These are phyloP conservation scores for Blastomyces percursus DNA, from an alignment of 2,329 filamentous ascomycete species.

Conservation along the genomic window DNA sequence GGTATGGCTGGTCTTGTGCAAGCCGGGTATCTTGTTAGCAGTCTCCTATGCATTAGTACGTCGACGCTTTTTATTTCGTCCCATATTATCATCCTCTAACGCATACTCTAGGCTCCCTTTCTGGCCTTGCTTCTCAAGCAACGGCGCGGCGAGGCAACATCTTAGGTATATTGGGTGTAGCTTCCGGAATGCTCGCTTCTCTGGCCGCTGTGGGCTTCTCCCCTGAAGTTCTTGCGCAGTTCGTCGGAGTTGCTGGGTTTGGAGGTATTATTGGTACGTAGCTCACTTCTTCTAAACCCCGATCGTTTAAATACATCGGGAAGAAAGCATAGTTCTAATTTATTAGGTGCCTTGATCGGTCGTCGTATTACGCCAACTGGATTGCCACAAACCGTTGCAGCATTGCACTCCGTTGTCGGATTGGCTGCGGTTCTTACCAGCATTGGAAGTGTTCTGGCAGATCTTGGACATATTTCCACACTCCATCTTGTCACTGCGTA, in stretches of 20 bases:
- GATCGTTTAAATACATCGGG: constrained; percentile 8
- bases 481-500: constrained; percentile 80
- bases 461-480: constrained; percentile 59
- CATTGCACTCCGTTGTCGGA: constrained; percentile 80
- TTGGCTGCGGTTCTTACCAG: constrained; percentile 80
- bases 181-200: constrained; percentile 71
- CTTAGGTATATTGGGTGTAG: constrained; percentile 75
- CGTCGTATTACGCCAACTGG: constrained; percentile 80
- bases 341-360: constrained; percentile 58
- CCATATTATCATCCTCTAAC: constrained; percentile 1
- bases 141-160: constrained; percentile 79
- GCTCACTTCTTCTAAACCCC: not conserved
- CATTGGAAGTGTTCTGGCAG: constrained; percentile 72
- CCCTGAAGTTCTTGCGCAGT: constrained; percentile 67
- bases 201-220: constrained; percentile 71
- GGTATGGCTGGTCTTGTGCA: constrained; percentile 77
- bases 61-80: not conserved
- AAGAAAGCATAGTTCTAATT: constrained; percentile 9
- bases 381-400: constrained; percentile 79
- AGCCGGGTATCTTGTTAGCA: constrained; percentile 77
- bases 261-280: constrained; percentile 52
- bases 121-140: constrained; percentile 66
- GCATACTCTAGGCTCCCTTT: constrained; percentile 48
- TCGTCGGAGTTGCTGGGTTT: constrained; percentile 60
- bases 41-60: constrained; percentile 64